phyloP scores from a whole-genome alignment of 2,329 filamentous ascomycete species.

The Hymenoscyphus salicellus region DNA sequence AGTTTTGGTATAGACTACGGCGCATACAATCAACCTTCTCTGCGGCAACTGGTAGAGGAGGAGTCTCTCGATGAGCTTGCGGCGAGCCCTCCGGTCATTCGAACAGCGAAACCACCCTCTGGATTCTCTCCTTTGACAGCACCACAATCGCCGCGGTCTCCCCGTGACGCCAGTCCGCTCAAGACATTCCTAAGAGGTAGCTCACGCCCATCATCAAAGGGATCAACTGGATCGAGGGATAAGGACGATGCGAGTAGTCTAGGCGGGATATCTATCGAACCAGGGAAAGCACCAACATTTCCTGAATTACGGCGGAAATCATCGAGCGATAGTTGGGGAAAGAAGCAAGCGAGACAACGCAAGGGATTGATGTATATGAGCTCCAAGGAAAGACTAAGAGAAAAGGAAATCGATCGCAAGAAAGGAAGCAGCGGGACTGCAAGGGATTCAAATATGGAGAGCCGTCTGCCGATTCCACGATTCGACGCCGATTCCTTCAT shows the following conservation, averaged over 20 bases:
- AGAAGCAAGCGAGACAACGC: constrained; percentile 50
- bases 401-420: constrained; percentile 61
- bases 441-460: constrained; percentile 38
- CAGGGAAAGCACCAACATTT: constrained; percentile 44
- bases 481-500: constrained; percentile 36
- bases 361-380: constrained; percentile 70
- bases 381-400: constrained; percentile 64
- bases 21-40: constrained; percentile 53
- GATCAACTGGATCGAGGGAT: constrained; percentile 53
- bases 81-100: constrained; percentile 67
- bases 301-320: constrained; percentile 51
- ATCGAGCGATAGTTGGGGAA: constrained; percentile 62
- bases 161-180: constrained; percentile 49
- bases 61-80: constrained; percentile 57
- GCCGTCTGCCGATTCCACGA: constrained; percentile 22
- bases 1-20: constrained; percentile 73
- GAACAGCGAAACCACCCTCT: constrained; percentile 77
- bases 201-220: constrained; percentile 57
- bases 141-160: constrained; percentile 51
- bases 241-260: constrained; percentile 58
- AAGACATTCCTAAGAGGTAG: constrained; percentile 57
- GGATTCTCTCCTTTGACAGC: constrained; percentile 71
- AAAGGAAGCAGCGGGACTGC: constrained; percentile 46
- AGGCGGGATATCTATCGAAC: constrained; percentile 63
- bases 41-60: constrained; percentile 49